Evolutionary conservation across 179 eudicot genomes (phyloP).

Genomic region (Kewa caespitosa): DNA sequence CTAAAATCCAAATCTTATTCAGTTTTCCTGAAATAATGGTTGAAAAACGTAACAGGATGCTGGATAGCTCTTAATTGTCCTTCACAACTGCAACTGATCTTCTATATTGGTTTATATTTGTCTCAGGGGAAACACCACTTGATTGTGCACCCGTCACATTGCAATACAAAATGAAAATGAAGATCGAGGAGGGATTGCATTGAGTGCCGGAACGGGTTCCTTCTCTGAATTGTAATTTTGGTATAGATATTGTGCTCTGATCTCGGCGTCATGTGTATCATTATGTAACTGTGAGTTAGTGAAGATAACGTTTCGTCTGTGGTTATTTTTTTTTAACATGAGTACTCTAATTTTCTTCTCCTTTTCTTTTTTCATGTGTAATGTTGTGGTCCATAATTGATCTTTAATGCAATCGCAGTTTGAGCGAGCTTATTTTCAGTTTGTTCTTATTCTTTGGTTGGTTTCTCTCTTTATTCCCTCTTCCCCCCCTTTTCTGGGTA

Average conservation of each 20-base stretch:
- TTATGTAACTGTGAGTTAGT: constrained; percentile 10
- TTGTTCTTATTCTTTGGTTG: neutral
- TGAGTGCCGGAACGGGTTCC: constrained; percentile 11
- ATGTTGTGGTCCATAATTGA: neutral
- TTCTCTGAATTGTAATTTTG: constrained; percentile 6
- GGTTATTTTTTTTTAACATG: neutral
- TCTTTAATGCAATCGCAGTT: neutral
- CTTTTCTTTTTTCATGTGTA: too few relatives aligned
- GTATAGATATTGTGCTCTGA: constrained; percentile 10
- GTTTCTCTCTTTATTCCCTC: too few relatives aligned
- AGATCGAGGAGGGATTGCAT: constrained; percentile 55
- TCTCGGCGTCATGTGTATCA: constrained; percentile 13
- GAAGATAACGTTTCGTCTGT: neutral
- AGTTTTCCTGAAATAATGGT: neutral
- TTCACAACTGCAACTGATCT: neutral
- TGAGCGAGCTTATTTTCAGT: neutral
- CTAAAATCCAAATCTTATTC: neutral
- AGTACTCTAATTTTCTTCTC: neutral
- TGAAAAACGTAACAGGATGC: neutral
- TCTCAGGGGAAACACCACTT: constrained; percentile 88
- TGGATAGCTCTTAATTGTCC: neutral
- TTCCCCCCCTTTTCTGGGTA: too few relatives aligned
- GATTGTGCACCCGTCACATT: constrained; percentile 96
- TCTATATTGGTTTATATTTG: constrained; percentile 9
- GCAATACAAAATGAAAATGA: constrained; percentile 82